Evolutionary conservation across 768 basidiomycete genomes (phyloP).

Genomic region (Mycena kentingensis): DNA sequence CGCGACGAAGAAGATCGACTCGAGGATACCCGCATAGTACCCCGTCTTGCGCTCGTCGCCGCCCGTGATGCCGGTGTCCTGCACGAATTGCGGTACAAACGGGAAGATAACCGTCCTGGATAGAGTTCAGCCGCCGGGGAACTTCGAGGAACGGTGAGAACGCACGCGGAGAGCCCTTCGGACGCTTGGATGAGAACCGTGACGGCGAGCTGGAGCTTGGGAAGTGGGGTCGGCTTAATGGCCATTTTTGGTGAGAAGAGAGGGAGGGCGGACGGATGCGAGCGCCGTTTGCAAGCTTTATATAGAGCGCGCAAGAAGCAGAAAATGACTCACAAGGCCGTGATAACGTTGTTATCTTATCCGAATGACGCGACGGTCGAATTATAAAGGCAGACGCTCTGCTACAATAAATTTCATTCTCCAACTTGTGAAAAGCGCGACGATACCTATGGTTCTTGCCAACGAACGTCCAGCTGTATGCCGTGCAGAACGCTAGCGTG

Average conservation of each 20-base stretch:
- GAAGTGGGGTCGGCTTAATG: slow-evolving; percentile 4
- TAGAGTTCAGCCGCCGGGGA: slow-evolving; percentile 24
- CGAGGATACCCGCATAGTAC: slow-evolving; percentile 34
- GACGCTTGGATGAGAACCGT: slow-evolving; percentile 15
- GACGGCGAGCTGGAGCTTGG: slow-evolving; percentile 14
- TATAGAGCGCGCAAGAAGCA: too few species aligned
- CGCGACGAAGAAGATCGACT: slow-evolving; percentile 33
- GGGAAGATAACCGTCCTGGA: slow-evolving; percentile 49
- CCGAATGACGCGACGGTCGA: too few species aligned
- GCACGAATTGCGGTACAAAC: slow-evolving; percentile 36
- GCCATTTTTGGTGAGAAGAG: slow-evolving; percentile 12
- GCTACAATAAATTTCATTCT: too few species aligned
- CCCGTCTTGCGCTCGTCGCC: slow-evolving; percentile 31
- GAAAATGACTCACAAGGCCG: too few species aligned
- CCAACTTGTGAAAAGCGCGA: too few species aligned
- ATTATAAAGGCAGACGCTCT: too few species aligned
- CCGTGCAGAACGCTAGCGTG: too few species aligned
- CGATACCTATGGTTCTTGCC: too few species aligned
- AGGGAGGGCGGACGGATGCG: too few species aligned
- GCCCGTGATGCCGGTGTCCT: slow-evolving; percentile 29
- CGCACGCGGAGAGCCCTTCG: slow-evolving; percentile 13
- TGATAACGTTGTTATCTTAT: too few species aligned
- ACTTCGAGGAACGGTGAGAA: slow-evolving; percentile 11
- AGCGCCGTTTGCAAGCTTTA: too few species aligned
- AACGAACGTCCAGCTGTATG: too few species aligned